A percentile compares a stretch with the other conserved stretches of the same genome.
Evolutionary conservation across 208 protist species (phyloP).

Genomic region (Acanthamoeba sp.): DNA sequence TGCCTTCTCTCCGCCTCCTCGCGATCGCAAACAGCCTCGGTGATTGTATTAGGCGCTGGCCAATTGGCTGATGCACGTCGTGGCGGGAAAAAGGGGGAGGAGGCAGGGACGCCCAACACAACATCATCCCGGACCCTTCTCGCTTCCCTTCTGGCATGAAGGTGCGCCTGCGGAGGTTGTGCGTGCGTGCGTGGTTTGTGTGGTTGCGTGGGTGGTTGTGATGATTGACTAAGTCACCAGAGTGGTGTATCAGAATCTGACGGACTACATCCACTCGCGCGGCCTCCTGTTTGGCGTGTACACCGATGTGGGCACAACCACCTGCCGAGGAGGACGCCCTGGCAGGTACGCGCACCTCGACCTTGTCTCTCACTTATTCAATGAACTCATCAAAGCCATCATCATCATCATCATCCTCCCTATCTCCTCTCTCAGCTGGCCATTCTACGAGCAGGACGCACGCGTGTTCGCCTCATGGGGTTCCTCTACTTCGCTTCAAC

Average conservation of each 20-base stretch:
- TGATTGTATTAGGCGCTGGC: too few species aligned
- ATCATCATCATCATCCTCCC: not conserved
- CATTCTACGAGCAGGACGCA: constrained; percentile 48
- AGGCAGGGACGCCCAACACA: constrained; percentile 1
- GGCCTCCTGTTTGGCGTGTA: constrained; percentile 75
- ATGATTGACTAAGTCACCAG: constrained; percentile 15
- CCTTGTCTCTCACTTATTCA: too few species aligned
- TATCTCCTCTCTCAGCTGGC: not conserved
- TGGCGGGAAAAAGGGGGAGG: constrained; percentile 4
- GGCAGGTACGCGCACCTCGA: constrained; percentile 46
- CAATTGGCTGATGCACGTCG: not conserved
- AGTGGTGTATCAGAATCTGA: constrained; percentile 13
- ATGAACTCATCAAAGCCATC: not conserved
- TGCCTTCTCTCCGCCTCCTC: too few species aligned
- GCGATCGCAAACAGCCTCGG: too few species aligned
- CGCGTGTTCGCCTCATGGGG: constrained; percentile 40
- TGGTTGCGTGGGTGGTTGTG: not conserved
- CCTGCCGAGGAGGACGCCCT: constrained; percentile 65
- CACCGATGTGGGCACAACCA: constrained; percentile 66
- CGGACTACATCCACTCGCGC: constrained; percentile 75
- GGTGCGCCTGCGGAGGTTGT: not conserved
- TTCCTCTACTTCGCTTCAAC: too few species aligned
- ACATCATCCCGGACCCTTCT: constrained; percentile 49
- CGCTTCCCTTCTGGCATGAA: constrained; percentile 75
- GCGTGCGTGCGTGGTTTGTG: not conserved